phyloP scores from a whole-genome alignment of 2,329 filamentous ascomycete species.

The Aspergillus proliferans region DNA sequence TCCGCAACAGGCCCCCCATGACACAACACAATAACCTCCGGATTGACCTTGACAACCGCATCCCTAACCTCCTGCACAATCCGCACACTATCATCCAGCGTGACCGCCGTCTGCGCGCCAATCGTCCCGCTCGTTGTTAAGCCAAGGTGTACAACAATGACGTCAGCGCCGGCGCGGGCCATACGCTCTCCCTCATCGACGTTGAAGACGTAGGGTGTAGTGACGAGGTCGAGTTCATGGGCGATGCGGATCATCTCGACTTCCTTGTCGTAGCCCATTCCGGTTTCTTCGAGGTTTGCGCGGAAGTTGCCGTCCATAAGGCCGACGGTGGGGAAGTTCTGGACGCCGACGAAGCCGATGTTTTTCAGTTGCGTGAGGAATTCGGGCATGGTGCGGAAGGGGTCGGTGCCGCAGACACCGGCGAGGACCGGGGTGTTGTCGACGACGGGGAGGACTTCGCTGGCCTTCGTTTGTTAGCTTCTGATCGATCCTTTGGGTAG shows the following conservation, averaged over 20 bases:
- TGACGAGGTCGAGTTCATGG: slow-evolving; percentile 55
- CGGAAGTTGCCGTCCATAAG: slow-evolving; percentile 64
- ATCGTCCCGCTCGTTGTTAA: slow-evolving; percentile 60
- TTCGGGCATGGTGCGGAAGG: slow-evolving; percentile 55
- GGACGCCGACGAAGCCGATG: slow-evolving; percentile 62
- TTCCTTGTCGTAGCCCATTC: slow-evolving; percentile 62
- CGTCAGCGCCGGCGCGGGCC: slow-evolving; percentile 59
- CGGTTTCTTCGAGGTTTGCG: slow-evolving; percentile 63
- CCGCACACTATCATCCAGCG: slow-evolving; percentile 57
- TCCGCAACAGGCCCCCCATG: slow-evolving; percentile 64
- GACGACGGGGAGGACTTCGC: slow-evolving; percentile 61
- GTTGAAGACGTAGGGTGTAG: slow-evolving; percentile 65
- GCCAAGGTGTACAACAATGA: slow-evolving; percentile 64
- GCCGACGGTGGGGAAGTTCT: slow-evolving; percentile 69
- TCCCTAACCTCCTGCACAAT: slow-evolving; percentile 60
- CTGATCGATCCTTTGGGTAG: not conserved
- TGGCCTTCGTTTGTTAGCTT: slow-evolving; percentile 34
- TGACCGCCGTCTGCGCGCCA: slow-evolving; percentile 56
- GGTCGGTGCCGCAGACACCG: slow-evolving; percentile 65
- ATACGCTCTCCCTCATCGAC: slow-evolving; percentile 56
- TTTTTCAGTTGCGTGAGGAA: slow-evolving; percentile 57
- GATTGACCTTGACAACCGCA: slow-evolving; percentile 50
- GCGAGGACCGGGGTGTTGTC: slow-evolving; percentile 60
- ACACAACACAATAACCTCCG: slow-evolving; percentile 60
- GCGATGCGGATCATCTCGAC: slow-evolving; percentile 62